Evolutionary conservation across 495 filamentous ascomycete genomes (phyloP), one percentile per base, ranked within the genome.

Genomic region (Aspergillus affinis): DNA sequence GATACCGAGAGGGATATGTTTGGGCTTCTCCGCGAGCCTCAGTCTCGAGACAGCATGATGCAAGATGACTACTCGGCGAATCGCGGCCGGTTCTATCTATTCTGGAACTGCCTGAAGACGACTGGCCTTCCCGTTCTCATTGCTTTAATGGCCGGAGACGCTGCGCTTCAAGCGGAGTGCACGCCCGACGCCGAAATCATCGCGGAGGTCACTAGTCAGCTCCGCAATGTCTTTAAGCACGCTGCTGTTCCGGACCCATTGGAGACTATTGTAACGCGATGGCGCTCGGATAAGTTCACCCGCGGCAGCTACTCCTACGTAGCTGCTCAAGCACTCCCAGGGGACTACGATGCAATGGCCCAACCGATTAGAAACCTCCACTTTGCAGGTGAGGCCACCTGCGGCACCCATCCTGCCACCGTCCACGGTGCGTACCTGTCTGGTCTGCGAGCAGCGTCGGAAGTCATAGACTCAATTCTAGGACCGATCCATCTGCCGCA

Each of bases 361-460:
- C 76, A 82, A 62, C 76, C 87, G 2, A 78, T 96, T 50, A 91
- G 90, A 44, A 96, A 94, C 59, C 77, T 99, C 18, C 92, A 93
- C 77, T 99, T 99, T 74, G 94, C 95, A 4, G 94, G 94, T 23
- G 94, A 99, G 75, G 93, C 94, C 45, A 97, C 94, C 4, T 96
- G 89, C 71, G 91, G 90, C 50, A 95, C 91, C 3, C 93, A 99
- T 72, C 94, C 94, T 9, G 94, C 94, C 27, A 98, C 94, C 6
- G 94, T 98, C 1, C 94, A 99, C 64, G 94, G 94, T 7, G 94
- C 94, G 6, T 99, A 97, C 71, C 84, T 99, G 20, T 95, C 92
- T 8, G 94, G 94, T 9, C 80, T 97, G 4, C 86, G 93, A 18
- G 93, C 90, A 4, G 94, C 95, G 3, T 84, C 90, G 18, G 92